Conservation (phyloP, 1,284 basidiomycete species). For the Tetrapyrgos nigripes region DNA sequence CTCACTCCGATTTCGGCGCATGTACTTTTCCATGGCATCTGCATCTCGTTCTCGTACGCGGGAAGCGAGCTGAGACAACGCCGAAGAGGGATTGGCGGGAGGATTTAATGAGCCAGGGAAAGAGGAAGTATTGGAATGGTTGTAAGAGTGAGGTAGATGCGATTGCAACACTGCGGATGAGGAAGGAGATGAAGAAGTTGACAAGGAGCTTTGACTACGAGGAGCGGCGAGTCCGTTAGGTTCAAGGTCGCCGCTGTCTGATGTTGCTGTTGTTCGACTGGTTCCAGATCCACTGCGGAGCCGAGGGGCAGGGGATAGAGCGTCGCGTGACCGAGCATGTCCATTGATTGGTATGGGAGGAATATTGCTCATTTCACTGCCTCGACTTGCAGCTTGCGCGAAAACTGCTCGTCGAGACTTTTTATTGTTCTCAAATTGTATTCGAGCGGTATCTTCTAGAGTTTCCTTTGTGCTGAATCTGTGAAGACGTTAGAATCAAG, state of each 20-base stretch:
- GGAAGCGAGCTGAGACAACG: conserved; percentile 74
- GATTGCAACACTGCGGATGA: conserved; percentile 50
- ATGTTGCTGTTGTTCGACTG: conserved; percentile 75
- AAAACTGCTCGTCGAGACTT: conserved; percentile 70
- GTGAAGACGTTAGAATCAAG: conserved; percentile 14
- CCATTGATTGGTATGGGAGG: conserved; percentile 42
- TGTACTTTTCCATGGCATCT: conserved; percentile 84
- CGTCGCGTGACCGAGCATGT: conserved; percentile 46
- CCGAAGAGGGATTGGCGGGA: conserved; percentile 43
- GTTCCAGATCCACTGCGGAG: conserved; percentile 83
- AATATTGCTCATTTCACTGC: conserved; percentile 60
- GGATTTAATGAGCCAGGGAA: conserved; percentile 52
- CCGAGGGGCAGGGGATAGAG: conserved; percentile 46
- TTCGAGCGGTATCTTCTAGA: conserved; percentile 76
- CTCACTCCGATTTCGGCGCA: conserved; percentile 78
- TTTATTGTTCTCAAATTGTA: conserved; percentile 80
- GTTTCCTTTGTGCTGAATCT: conserved; percentile 76
- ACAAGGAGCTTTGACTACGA: conserved; percentile 55
- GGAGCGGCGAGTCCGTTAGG: conserved; percentile 44
- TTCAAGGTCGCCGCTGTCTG: conserved; percentile 73
- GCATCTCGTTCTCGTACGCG: conserved; percentile 83
- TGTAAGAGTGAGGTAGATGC: conserved; percentile 41
- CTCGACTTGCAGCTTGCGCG: conserved; percentile 70
- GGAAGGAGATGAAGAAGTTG: conserved; percentile 61
- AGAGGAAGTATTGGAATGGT: conserved; percentile 48